These are phyloP conservation scores for Tolypocladium tropicale DNA, from an alignment of 2,329 filamentous ascomycete species.

Conservation along the genomic window DNA sequence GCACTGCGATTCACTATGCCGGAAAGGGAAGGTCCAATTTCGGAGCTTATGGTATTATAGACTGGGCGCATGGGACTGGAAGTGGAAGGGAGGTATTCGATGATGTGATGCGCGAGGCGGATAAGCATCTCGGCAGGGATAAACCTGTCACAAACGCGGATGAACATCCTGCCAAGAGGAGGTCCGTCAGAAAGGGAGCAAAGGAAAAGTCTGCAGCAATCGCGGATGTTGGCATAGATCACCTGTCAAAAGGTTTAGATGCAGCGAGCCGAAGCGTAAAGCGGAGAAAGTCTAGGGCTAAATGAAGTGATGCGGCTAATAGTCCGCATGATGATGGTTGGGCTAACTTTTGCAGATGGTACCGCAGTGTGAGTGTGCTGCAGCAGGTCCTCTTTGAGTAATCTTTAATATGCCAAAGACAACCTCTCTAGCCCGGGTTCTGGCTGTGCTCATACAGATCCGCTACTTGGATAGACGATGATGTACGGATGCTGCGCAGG, in stretches of 20 bases:
- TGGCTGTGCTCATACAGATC: no score
- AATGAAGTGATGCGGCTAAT: no score
- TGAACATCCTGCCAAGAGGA: neutral
- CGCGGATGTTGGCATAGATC: neutral
- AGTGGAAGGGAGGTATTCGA: neutral
- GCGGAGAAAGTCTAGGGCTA: neutral
- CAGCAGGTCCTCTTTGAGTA: no score
- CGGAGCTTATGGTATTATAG: neutral
- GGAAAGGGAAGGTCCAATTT: neutral
- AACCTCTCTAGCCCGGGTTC: no score
- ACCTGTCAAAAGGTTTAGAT: neutral
- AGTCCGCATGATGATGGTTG: no score
- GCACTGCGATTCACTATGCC: conserved; percentile 22
- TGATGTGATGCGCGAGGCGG: neutral
- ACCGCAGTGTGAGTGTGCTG: no score
- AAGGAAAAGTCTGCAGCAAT: neutral
- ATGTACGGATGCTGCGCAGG: no score
- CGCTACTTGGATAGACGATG: no score
- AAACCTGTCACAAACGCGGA: neutral
- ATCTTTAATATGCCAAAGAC: no score
- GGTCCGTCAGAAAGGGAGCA: neutral
- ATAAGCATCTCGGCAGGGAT: neutral
- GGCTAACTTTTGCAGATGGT: no score
- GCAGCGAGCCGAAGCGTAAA: neutral
- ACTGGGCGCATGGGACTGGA: neutral